Evolutionary conservation across 345 rosid genomes (phyloP).

Genomic region (Bretschneidera sinensis): DNA sequence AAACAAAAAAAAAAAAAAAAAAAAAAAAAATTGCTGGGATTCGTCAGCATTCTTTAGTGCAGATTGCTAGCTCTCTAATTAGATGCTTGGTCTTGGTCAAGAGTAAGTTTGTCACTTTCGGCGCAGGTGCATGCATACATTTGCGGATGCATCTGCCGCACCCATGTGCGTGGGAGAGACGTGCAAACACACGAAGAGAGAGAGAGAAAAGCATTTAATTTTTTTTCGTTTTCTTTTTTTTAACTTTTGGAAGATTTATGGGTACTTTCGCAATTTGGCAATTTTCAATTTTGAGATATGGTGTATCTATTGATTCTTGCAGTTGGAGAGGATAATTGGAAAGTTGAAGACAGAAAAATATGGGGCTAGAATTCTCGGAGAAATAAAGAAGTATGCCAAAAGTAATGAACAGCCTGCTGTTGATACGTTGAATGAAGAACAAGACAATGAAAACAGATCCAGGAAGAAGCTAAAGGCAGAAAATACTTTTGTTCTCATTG

Average conservation of each 20-base stretch:
- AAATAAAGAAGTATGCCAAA: slow-evolving; percentile 32
- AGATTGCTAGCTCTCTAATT: background rate
- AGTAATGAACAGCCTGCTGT: slow-evolving; percentile 23
- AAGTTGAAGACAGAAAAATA: slow-evolving; percentile 71
- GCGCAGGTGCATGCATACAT: background rate
- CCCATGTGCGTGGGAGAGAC: background rate
- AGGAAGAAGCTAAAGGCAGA: slow-evolving; percentile 61
- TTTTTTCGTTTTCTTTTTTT: background rate
- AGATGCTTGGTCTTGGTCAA: no score
- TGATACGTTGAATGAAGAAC: slow-evolving; percentile 25
- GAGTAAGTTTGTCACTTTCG: background rate
- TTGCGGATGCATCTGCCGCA: background rate
- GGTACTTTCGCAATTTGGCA: slow-evolving; percentile 8
- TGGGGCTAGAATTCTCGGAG: slow-evolving; percentile 71
- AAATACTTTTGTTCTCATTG: slow-evolving; percentile 42
- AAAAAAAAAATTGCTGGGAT: no score
- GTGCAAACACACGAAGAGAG: no score
- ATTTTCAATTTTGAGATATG: no score
- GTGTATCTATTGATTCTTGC: slow-evolving; percentile 12
- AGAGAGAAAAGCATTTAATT: no score
- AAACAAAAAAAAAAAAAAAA: no score
- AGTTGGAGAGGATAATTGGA: slow-evolving; percentile 88
- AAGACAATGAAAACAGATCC: slow-evolving; percentile 25
- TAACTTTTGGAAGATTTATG: no score
- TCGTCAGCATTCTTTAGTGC: background rate